Evolutionary conservation across 169 alveolate species (phyloP).

Genomic region (Plasmodium chabaudi): DNA sequence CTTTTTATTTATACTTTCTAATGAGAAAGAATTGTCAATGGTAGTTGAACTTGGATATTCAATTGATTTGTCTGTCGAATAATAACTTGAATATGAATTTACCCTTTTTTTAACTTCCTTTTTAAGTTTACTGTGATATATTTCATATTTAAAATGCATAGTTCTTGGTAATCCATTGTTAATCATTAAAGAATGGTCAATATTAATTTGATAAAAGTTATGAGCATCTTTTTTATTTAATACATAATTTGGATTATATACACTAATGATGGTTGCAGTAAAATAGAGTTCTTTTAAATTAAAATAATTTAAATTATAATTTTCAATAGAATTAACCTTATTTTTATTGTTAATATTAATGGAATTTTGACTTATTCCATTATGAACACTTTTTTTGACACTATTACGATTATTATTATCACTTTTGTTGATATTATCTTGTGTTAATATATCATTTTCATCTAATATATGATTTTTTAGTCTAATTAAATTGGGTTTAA

Average conservation of each 20-base stretch:
- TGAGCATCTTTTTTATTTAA: constrained; percentile 69
- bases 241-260: constrained; percentile 64
- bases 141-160: constrained; percentile 48
- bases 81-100: constrained; percentile 11
- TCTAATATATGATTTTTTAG: constrained; percentile 40
- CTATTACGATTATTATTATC: background rate
- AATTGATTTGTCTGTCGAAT: constrained; percentile 16
- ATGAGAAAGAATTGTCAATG: background rate
- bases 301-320: constrained; percentile 57
- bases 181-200: constrained; percentile 72
- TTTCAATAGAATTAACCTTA: constrained; percentile 13
- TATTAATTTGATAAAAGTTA: constrained; percentile 59
- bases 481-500: constrained; percentile 51
- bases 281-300: constrained; percentile 60
- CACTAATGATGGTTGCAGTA: constrained; percentile 64
- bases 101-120: constrained; percentile 16
- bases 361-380: background rate
- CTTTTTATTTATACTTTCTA: constrained; percentile 1
- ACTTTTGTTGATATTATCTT: background rate
- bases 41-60: background rate
- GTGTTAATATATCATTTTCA: constrained; percentile 31
- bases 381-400: background rate
- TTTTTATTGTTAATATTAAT: constrained; percentile 10
- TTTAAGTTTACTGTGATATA: constrained; percentile 6
- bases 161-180: constrained; percentile 66